Evolutionary conservation across 345 rosid species (phyloP), one percentile per base, ranked within the genome.

Genomic region (Pugionium cornutum): DNA sequence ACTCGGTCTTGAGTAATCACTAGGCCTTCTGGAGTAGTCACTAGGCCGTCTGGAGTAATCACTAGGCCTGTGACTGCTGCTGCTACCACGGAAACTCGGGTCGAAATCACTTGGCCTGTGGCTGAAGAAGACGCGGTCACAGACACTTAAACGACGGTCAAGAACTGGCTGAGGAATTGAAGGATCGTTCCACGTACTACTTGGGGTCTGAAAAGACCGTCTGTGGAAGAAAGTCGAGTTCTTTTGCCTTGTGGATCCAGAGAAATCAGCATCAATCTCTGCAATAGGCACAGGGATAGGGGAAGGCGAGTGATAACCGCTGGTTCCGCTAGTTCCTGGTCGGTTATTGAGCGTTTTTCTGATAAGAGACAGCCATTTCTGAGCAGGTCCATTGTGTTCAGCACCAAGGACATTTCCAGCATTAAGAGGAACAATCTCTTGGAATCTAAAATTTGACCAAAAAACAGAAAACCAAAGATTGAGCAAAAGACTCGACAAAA

Each of bases 321-420:
- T 80, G 11, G 85, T 75, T 35, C 97, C 96, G 63, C 91, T 87
- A 27, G 85, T 81, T 72, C 99, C 99, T 8, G 97, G 97, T 69
- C 86, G 88, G 83, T 78, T 83, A 64, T 91, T 94, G 1, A 94
- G 84, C 36, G 97, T 84, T 79, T 70, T 94, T 9, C 95, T 79
- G 36, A 94, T 79, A 10, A 91, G 84, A 62, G 95, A 81, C 54
- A 82, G 76, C 99, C 99, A 94, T 79, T 94, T 94, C 64, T 94
- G 88, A 66, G 97, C 97, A 34, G 97, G 99, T 11, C 97, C 99
- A 58, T 89, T 94, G 83, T 94, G 97, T 84, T 94, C 99, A 49
- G 96, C 85, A 18, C 96, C 99, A 39, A 94, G 89, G 76, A 94
- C 74, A 72, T 94, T 94, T 41, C 97, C 96, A 67, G 99, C 96